Base-by-base conservation (phyloP, 495 filamentous ascomycete species). In the Xylaria curta region DNA sequence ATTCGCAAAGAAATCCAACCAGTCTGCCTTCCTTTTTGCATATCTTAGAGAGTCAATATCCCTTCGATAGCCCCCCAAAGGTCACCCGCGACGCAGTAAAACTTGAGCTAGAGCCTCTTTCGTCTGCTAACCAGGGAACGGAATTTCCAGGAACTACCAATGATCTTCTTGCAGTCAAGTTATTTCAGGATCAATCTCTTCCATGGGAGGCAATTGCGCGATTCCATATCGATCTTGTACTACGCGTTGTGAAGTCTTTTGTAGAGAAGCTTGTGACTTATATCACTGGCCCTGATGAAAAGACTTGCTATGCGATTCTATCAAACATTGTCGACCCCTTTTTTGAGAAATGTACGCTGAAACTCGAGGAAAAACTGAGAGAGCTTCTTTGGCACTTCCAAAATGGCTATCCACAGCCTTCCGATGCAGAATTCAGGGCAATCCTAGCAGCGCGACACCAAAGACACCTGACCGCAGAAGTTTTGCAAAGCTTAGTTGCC, bases 371-470 rank as follows among this genome's bases (percentile, higher is more conserved):
- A 1, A 83, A 84, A 67, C 58, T 85, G 13, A 68, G 81, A 8
- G 84, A 86, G 46, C 78, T 86, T 40, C 74, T 85, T 6, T 74
- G 67, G 8, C 80, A 80, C 15, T 82, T 81, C 66, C 78, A 76
- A 31, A 72, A 51, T 17, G 75, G 80, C 15, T 49, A 76, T 58
- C 76, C 76, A 3, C 72, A 76, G 44, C 77, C 76, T 51, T 74
- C 72, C 10, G 78, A 82, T 33, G 44, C 44, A 10, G 71, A 78
- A n/a, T 80, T 82, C 24, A 68, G 71, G 4, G 51, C 51, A n/a
- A 49, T 69, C 44, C 46, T 74, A 8, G 47, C 31, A 17, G 38
- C 26, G 31, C 71, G 61, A 53, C 63, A 54, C 13, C 61, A 54
- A 33, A 75, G 54, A 28, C 69, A 70, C 2, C 13, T 40, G 36